Percentiles rank a stretch among this genome's conserved stretches.
phyloP scores from a whole-genome alignment of 208 protist species.

The Kentomonas sorsogonicus region DNA sequence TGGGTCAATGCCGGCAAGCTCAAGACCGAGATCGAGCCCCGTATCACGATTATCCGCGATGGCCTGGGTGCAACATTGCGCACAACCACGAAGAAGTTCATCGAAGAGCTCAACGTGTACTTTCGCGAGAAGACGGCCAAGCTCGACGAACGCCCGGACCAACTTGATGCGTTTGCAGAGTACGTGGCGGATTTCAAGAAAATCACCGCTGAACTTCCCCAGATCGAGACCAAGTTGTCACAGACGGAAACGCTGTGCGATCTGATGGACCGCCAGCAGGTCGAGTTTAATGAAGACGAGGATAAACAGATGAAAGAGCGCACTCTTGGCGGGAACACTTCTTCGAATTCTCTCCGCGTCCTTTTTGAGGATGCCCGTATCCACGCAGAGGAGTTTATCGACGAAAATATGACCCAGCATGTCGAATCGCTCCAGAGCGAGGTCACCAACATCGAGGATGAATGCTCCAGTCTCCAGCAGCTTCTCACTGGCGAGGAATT shows the following conservation, averaged over 20 bases:
- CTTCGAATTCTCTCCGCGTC: slow-evolving; percentile 64
- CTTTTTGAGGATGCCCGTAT: slow-evolving; percentile 79
- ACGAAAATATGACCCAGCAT: slow-evolving; percentile 74
- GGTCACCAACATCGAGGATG: slow-evolving; percentile 80
- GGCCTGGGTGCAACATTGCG: slow-evolving; percentile 74
- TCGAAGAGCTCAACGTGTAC: slow-evolving; percentile 70
- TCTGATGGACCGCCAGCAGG: slow-evolving; percentile 87
- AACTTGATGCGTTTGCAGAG: slow-evolving; percentile 75
- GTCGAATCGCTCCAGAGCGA: slow-evolving; percentile 61
- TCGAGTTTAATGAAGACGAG: slow-evolving; percentile 84
- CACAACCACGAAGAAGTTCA: slow-evolving; percentile 44
- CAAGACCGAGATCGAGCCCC: slow-evolving; percentile 85
- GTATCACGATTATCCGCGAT: slow-evolving; percentile 70
- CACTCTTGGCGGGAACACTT: slow-evolving; percentile 65
- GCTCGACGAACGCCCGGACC: slow-evolving; percentile 69
- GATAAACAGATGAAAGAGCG: slow-evolving; percentile 87
- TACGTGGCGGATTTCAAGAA: slow-evolving; percentile 82
- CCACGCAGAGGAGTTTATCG: slow-evolving; percentile 85
- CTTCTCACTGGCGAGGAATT: slow-evolving; percentile 88
- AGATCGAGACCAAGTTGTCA: slow-evolving; percentile 56
- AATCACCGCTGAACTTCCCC: slow-evolving; percentile 38
- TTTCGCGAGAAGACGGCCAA: slow-evolving; percentile 85
- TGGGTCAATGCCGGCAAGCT: slow-evolving; percentile 89
- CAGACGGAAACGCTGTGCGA: slow-evolving; percentile 87
- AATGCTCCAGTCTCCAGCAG: slow-evolving; percentile 77